Base-by-base conservation (phyloP, 2,329 filamentous ascomycete genomes). In the Aspergillus pseudonomiae region DNA sequence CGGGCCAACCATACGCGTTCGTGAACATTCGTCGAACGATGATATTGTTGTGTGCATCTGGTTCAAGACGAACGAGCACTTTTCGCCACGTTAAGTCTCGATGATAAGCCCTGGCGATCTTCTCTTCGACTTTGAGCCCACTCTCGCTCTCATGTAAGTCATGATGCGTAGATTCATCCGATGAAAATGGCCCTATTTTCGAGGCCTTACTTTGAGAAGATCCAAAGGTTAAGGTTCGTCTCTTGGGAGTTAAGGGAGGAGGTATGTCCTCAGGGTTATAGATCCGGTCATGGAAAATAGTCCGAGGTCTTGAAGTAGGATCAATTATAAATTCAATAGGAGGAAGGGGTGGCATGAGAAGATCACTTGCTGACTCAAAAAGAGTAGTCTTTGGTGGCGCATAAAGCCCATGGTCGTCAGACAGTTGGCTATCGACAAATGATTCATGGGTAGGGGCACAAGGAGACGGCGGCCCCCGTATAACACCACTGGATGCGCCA, bases 11-110 rank as follows among this genome's bases (percentile, higher is more conserved):
- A 71, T 96, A 96, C 0, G 95, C 95, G 73, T 99, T 99, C 62
- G 93, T 90, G 76, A 99, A 99, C 89, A 93, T 96, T 61, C 95
- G 90, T 19, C 95, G 90, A 28, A 99, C 95, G 64, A 98, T 91
- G 69, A 99, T 96, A 77, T 99, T 99, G 79, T 99, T 99, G 81
- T 99, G 95, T 0, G 95, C 95, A 78, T 99, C 95, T 0, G 95
- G 95, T 75, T 99, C 94, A 2, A 99, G 84, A 60, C 95, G 91
- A 16, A 99, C 95, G 4, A 99, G 86, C 1, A 99, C 95, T 76
- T 99, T 99, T 53, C 95, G 91, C 95, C 95, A 99, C 1, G 92
- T 92, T 24, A 99, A 80, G 67, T 93, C 93, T 14, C 89, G 88
- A 77, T 99, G 95, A 79, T 99, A 99, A 16, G 93, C 95, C 54